Percentiles rank a stretch among this genome's conserved stretches.
phyloP scores from a whole-genome alignment of 129 eudicot genomes.

The Ambrosia artemisiifolia region DNA sequence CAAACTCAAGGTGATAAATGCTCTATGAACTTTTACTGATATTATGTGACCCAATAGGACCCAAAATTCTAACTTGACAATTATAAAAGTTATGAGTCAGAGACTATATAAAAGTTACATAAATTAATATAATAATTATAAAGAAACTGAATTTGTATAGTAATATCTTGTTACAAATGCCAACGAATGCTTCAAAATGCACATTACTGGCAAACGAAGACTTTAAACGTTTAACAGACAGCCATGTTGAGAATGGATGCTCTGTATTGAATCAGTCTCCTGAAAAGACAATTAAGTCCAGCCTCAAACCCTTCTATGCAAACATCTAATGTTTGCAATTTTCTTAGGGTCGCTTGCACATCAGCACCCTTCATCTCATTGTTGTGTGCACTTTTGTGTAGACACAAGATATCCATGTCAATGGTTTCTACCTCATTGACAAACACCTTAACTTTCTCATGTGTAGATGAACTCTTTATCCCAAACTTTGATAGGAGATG shows the following conservation, averaged over 20 bases:
- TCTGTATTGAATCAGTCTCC: conserved; percentile 24
- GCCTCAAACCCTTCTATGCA: conserved; percentile 14
- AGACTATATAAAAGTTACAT: too few relatives aligned
- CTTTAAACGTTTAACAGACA: conserved; percentile 15
- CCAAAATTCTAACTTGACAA: too few relatives aligned
- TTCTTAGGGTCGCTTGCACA: not conserved
- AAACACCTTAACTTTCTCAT: not conserved
- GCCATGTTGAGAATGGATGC: conserved; percentile 26
- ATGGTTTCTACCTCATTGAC: conserved; percentile 19
- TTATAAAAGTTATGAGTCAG: too few relatives aligned
- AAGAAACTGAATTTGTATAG: too few relatives aligned
- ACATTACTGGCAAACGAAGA: not conserved
- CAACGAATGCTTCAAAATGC: not conserved
- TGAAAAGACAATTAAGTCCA: conserved; percentile 10
- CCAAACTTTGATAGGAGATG: conserved; percentile 16
- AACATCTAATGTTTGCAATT: conserved; percentile 21
- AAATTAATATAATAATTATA: too few relatives aligned
- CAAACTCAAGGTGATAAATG: too few relatives aligned
- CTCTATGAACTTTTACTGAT: too few relatives aligned
- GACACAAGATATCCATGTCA: conserved; percentile 6
- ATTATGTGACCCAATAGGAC: too few relatives aligned
- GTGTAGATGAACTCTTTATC: not conserved
- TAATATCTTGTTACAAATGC: not conserved
- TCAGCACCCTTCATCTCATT: conserved; percentile 10
- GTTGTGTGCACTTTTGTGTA: not conserved